Percentiles rank a stretch among this genome's conserved stretches.
These are phyloP conservation scores for Inga leiocalycina DNA, from an alignment of 306 rosid genomes.

Conservation along the genomic window DNA sequence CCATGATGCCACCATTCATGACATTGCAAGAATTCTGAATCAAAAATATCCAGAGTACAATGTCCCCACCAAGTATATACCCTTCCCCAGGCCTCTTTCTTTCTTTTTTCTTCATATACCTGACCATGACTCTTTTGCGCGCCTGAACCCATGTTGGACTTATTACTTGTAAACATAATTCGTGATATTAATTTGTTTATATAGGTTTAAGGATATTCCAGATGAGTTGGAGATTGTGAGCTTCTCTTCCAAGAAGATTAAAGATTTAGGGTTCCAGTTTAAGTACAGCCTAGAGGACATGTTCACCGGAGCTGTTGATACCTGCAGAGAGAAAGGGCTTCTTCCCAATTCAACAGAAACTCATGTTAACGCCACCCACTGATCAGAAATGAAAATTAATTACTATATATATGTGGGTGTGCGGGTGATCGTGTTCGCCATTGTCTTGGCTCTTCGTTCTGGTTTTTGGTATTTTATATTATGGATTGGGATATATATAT, in stretches of 20 bases:
- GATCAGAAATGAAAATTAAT: background rate
- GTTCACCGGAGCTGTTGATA: slow-evolving; percentile 60
- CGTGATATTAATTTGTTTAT: background rate
- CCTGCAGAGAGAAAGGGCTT: slow-evolving; percentile 68
- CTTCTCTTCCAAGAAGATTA: slow-evolving; percentile 74
- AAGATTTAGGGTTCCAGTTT: slow-evolving; percentile 63
- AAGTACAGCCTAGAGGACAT: slow-evolving; percentile 74
- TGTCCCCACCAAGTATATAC: slow-evolving; percentile 62
- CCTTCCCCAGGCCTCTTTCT: background rate
- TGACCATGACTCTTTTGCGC: background rate
- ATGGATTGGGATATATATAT: background rate
- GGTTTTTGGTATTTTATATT: background rate
- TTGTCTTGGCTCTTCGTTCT: background rate
- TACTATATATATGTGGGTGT: no score
- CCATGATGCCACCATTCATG: slow-evolving; percentile 61
- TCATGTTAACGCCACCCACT: background rate
- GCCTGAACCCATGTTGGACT: background rate
- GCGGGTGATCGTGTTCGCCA: background rate
- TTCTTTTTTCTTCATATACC: background rate
- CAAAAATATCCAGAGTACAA: slow-evolving; percentile 63
- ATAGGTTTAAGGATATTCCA: slow-evolving; percentile 63
- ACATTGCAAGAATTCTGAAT: slow-evolving; percentile 52
- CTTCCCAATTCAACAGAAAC: slow-evolving; percentile 32
- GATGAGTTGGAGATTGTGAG: slow-evolving; percentile 51
- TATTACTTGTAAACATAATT: background rate